Evolutionary conservation across 352 stramenopile genomes (phyloP).

Genomic region (Aphanomyces astaci): DNA sequence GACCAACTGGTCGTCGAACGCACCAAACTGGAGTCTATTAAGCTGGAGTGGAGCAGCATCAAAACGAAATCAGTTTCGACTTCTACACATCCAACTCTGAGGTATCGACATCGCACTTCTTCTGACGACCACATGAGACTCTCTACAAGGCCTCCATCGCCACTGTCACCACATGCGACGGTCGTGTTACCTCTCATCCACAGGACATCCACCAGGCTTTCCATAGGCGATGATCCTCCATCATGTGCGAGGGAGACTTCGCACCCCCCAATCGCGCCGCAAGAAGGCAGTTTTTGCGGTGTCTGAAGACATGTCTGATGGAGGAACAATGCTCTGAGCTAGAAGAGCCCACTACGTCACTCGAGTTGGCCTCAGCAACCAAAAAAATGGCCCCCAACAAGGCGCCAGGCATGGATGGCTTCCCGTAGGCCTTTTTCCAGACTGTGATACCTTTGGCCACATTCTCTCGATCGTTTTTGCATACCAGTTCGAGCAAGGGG

Average conservation of each 20-base stretch:
- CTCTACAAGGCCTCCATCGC: background rate
- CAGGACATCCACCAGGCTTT: background rate
- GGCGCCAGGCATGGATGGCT: conserved; percentile 20
- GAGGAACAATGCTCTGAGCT: background rate
- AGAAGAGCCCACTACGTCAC: background rate
- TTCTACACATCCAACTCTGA: background rate
- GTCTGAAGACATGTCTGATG: background rate
- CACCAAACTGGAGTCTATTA: background rate
- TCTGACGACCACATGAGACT: background rate
- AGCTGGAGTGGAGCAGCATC: background rate
- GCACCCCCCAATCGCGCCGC: background rate
- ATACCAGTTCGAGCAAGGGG: conserved; percentile 20
- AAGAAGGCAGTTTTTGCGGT: background rate
- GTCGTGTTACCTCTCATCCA: too few species aligned
- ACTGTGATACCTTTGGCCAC: conserved; percentile 23
- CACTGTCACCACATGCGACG: background rate
- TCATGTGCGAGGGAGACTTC: background rate
- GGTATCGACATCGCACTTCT: background rate
- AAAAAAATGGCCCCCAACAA: background rate
- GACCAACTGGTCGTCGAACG: background rate
- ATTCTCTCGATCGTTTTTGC: conserved; percentile 25
- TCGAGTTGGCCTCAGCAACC: background rate
- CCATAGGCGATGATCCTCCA: background rate
- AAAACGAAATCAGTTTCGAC: background rate
- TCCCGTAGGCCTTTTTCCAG: conserved; percentile 27